phyloP scores from a whole-genome alignment of 1,139 yeast species.

The Hemisphaericaspora subhashii region DNA sequence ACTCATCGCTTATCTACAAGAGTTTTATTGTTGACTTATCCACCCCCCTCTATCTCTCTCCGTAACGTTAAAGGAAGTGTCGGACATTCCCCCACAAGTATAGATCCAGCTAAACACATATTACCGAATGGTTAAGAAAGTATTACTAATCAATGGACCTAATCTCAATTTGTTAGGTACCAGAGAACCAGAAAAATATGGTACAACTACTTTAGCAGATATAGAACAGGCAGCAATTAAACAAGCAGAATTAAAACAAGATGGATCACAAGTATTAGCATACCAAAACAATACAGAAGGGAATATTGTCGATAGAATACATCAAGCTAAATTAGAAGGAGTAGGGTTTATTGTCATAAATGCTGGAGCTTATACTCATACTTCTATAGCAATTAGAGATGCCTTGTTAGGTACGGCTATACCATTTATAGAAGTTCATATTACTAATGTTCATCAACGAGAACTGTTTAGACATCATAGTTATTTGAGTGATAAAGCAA shows the following conservation, averaged over 20 bases:
- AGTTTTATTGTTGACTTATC: too few species aligned
- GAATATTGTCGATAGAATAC: slow-evolving; percentile 46
- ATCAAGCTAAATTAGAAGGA: slow-evolving; percentile 41
- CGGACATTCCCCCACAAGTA: neutral
- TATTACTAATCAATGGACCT: slow-evolving; percentile 48
- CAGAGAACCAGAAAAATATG: slow-evolving; percentile 52
- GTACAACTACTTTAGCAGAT: slow-evolving; percentile 43
- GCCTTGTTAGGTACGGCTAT: slow-evolving; percentile 48
- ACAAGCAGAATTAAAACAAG: slow-evolving; percentile 32
- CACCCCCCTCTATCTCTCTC: too few species aligned
- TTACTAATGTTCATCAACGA: slow-evolving; percentile 50
- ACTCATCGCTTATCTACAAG: too few species aligned
- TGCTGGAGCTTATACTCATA: slow-evolving; percentile 55
- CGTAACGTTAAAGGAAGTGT: too few species aligned
- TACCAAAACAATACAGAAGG: slow-evolving; percentile 51
- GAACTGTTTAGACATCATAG: slow-evolving; percentile 53
- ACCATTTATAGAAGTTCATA: slow-evolving; percentile 50
- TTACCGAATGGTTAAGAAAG: slow-evolving; percentile 36
- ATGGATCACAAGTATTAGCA: slow-evolving; percentile 31
- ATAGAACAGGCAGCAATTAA: slow-evolving; percentile 39
- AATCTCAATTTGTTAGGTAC: slow-evolving; percentile 48
- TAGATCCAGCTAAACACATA: neutral
- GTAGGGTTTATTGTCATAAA: slow-evolving; percentile 45
- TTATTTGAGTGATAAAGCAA: slow-evolving; percentile 48
- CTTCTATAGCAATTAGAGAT: slow-evolving; percentile 51